Evolutionary conservation across 305 asterid genomes (phyloP).

Genomic region (Fraxinus sp.): DNA sequence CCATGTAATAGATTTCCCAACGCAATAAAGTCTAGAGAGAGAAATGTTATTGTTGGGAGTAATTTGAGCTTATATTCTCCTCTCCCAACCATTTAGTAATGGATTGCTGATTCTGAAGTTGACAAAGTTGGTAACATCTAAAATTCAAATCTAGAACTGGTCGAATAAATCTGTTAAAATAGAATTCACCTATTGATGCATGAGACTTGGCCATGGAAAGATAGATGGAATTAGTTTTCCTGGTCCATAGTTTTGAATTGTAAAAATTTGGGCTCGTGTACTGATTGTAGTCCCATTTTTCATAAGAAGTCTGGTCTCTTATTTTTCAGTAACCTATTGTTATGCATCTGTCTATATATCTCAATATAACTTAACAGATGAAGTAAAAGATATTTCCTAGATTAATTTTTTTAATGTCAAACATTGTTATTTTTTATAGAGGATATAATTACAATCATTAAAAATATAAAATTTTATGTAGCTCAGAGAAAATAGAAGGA

Average conservation of each 20-base stretch:
- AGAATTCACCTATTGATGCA: not conserved
- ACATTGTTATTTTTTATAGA: not conserved
- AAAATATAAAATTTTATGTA: not conserved
- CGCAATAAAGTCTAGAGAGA: not conserved
- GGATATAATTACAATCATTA: not conserved
- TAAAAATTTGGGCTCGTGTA: slow-evolving; percentile 3
- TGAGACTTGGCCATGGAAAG: slow-evolving; percentile 10
- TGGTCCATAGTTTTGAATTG: not conserved
- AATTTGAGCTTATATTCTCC: slow-evolving; percentile 4
- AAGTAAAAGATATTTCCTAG: not conserved
- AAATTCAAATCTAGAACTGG: not conserved
- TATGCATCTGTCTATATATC: not conserved
- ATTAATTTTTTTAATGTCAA: not conserved
- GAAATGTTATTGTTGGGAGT: slow-evolving; percentile 15
- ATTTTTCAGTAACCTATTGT: not conserved
- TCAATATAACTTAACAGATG: not conserved
- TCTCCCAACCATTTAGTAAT: not conserved
- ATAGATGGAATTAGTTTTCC: not conserved
- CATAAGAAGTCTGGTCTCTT: not conserved
- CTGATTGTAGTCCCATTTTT: not conserved
- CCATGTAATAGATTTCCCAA: slow-evolving; percentile 2
- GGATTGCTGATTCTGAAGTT: slow-evolving; percentile 12
- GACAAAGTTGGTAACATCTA: slow-evolving; percentile 3
- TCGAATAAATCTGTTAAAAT: slow-evolving; percentile 7
- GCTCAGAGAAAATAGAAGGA: not conserved